Percentiles rank a stretch among this genome's conserved stretches.
These are phyloP conservation scores for Cystobasidium onofrii DNA, from an alignment of 768 basidiomycete genomes.

Conservation along the genomic window DNA sequence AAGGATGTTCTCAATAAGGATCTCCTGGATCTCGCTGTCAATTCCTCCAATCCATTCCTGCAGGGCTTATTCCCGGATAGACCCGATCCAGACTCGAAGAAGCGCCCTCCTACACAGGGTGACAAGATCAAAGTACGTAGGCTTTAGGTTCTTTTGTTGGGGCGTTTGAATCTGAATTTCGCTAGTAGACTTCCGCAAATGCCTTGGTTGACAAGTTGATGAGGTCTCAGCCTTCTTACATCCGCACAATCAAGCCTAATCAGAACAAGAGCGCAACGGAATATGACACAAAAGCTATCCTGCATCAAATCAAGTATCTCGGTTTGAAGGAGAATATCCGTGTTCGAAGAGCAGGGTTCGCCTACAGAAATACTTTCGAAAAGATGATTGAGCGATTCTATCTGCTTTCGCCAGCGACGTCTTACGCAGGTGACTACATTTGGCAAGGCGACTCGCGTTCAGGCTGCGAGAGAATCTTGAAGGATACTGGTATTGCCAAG, in stretches of 20 bases:
- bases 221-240: constrained; percentile 94
- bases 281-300: constrained; percentile 86
- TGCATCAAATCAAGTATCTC: constrained; percentile 98
- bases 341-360: constrained; percentile 93
- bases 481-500: constrained; percentile 86
- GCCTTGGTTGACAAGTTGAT: constrained; percentile 95
- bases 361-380: constrained; percentile 94
- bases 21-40: constrained; percentile 74
- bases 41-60: constrained; percentile 73
- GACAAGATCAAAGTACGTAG: constrained; percentile 81
- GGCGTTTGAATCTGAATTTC: not conserved
- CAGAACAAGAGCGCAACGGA: constrained; percentile 82
- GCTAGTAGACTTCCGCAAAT: constrained; percentile 68
- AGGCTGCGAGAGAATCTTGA: constrained; percentile 84
- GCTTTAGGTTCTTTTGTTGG: not conserved
- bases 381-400: constrained; percentile 99
- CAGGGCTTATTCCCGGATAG: constrained; percentile 85
- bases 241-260: constrained; percentile 98
- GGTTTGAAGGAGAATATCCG: constrained; percentile 97
- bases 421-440: constrained; percentile 96
- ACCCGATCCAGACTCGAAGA: constrained; percentile 93
- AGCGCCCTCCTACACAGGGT: constrained; percentile 91
- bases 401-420: constrained; percentile 83
- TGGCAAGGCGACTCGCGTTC: constrained; percentile 86
- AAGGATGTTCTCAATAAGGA: constrained; percentile 96